Percentiles rank a stretch among this genome's conserved stretches.
Evolutionary conservation across 2,329 filamentous ascomycete genomes (phyloP).

Genomic region (Helotiales sp.): DNA sequence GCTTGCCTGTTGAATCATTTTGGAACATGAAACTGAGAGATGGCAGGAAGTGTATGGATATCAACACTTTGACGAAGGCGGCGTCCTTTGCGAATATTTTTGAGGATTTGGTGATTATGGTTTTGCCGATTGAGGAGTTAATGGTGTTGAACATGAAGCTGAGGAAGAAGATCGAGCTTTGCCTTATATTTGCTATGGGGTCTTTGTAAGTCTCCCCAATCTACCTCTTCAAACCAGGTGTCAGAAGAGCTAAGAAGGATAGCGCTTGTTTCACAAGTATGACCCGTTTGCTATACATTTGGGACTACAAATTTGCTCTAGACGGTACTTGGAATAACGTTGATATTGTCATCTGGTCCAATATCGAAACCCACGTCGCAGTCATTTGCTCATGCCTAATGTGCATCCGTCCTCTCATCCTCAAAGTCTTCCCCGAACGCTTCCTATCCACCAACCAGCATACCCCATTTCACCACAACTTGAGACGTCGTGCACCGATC

Average conservation of each 20-base stretch:
- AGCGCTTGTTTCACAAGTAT: constrained; percentile 53
- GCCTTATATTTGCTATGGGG: constrained; percentile 66
- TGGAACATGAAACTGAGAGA: constrained; percentile 7
- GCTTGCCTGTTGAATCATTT: constrained; percentile 9
- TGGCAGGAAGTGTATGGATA: constrained; percentile 59
- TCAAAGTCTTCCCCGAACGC: constrained; percentile 10
- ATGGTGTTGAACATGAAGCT: constrained; percentile 60
- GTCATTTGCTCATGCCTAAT: constrained; percentile 45
- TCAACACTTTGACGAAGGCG: constrained; percentile 63
- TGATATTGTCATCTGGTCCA: constrained; percentile 36
- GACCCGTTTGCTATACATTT: constrained; percentile 62
- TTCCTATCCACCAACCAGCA: constrained; percentile 6
- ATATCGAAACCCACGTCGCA: constrained; percentile 36
- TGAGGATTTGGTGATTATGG: constrained; percentile 64
- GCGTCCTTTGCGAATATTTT: constrained; percentile 68
- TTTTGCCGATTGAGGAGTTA: constrained; percentile 64
- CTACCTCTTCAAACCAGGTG: no score
- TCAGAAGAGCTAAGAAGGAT: no score
- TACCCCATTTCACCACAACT: no score
- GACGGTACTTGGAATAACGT: constrained; percentile 26
- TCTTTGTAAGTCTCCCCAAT: constrained; percentile 63
- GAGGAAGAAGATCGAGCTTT: constrained; percentile 66
- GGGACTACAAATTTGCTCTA: constrained; percentile 1
- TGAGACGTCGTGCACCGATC: no score
- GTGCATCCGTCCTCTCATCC: constrained; percentile 40